Base-by-base conservation (phyloP, 75 land plant species). In the Ceratopteris richardii region DNA sequence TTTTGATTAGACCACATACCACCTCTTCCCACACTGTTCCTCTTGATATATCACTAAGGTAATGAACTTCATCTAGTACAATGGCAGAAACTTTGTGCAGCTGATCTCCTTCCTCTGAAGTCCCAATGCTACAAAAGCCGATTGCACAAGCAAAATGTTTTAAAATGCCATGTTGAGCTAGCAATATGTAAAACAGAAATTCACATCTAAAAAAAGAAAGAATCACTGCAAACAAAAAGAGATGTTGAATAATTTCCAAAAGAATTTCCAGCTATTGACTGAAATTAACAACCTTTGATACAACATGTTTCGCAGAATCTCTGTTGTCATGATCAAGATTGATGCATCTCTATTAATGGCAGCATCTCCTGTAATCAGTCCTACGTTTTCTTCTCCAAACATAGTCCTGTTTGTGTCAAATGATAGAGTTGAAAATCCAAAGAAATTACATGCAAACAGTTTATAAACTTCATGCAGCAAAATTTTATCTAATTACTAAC, bases 11-110 rank as follows among this genome's bases (percentile, higher is more conserved):
- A 40, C 42, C 42, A 61, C 86, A 31, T 78, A 88, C 98, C 42
- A 82, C 81, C 48, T 94, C 98, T 58, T 94, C 98, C 96, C 98
- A 94, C 30, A 94, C 98, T 28, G 98, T 94, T 20, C 98, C 96
- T 43, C 96, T 87, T 58, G 83, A 88, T 65, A 83, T 83, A 37
- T 94, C 96, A 76, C 98, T 94, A 10, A 94, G 63, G 66, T 94
- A 94, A 66, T 94, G 96, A 42, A 94, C 94, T 83, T 94, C 98
- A 70, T 94, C 98, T 57, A 94, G 68, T 61, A 94, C 90, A 56
- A 94, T 77, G 10, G 72, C 87, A 72, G 86, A 94, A 44, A 94
- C 96, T 54, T 86, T 62, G 33, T 54, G 67, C 31, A 94, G 72
- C 26, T 76, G 73, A 59, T 81, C 73, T 30, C 73, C 83, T 43